These are phyloP conservation scores for Dioscorea zingiberensis DNA, from an alignment of 106 monocot genomes.

Conservation along the genomic window DNA sequence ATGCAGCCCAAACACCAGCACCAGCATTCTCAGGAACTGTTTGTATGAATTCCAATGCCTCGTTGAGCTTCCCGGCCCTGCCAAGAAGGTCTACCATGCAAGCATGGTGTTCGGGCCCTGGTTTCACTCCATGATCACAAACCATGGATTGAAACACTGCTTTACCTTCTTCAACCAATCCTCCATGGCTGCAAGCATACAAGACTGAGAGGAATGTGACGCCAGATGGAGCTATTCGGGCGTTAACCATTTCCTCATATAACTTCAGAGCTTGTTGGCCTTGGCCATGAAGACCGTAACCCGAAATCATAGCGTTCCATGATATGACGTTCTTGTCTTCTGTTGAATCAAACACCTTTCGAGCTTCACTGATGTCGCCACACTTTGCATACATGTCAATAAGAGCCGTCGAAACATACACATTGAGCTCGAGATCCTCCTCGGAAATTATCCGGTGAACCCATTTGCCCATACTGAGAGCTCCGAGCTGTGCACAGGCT, in stretches of 20 bases:
- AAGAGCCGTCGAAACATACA: conserved; percentile 70
- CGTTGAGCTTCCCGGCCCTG: conserved; percentile 50
- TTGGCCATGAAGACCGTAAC: conserved; percentile 67
- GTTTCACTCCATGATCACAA: conserved; percentile 26
- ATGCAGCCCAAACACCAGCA: conserved; percentile 63
- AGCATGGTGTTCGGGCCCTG: conserved; percentile 55
- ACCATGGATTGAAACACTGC: conserved; percentile 43
- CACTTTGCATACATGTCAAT: conserved; percentile 95
- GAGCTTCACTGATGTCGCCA: conserved; percentile 49
- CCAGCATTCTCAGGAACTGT: conserved; percentile 28
- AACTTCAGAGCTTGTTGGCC: conserved; percentile 56
- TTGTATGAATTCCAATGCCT: conserved; percentile 60
- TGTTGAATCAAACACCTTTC: conserved; percentile 52
- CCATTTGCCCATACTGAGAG: conserved; percentile 70
- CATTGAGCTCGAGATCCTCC: conserved; percentile 56
- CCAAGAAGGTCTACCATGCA: conserved; percentile 85
- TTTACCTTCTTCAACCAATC: conserved; percentile 58
- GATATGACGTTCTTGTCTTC: conserved; percentile 69
- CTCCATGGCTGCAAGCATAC: conserved; percentile 80
- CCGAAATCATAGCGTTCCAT: conserved; percentile 80
- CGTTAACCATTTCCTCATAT: conserved; percentile 38
- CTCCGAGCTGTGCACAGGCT: conserved; percentile 81
- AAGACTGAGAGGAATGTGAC: conserved; percentile 68
- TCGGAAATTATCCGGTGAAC: conserved; percentile 35
- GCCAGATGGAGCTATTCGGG: conserved; percentile 24